A percentile compares a stretch with the other conserved stretches of the same genome.
These are phyloP conservation scores for Suhomyces sp. DNA, from an alignment of 805 yeast genomes.

Conservation along the genomic window DNA sequence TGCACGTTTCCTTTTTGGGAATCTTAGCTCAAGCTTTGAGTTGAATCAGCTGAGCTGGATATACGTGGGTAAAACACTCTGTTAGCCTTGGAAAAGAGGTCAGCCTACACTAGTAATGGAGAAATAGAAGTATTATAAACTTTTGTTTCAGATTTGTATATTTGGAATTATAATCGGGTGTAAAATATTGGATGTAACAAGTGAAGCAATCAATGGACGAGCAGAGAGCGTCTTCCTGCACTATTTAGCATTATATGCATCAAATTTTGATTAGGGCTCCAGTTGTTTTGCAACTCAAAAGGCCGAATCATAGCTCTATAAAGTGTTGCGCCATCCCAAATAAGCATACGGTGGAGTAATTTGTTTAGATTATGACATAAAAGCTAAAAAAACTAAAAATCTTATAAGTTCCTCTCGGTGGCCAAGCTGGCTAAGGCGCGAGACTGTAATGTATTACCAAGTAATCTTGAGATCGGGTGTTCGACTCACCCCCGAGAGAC, in stretches of 20 bases:
- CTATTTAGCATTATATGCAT: too few relatives aligned
- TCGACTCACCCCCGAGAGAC: conserved; percentile 51
- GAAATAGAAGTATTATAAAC: too few relatives aligned
- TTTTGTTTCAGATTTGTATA: too few relatives aligned
- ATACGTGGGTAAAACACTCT: not conserved
- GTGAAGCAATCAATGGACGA: too few relatives aligned
- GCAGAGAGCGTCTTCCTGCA: not conserved
- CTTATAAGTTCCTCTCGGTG: conserved; percentile 34
- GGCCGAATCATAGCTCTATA: not conserved
- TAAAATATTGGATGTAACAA: too few relatives aligned
- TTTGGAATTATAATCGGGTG: too few relatives aligned
- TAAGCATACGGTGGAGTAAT: too few relatives aligned
- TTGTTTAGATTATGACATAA: too few relatives aligned
- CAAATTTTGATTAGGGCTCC: too few relatives aligned
- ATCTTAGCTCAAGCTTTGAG: not conserved
- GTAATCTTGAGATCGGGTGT: conserved; percentile 50
- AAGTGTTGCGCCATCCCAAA: too few relatives aligned
- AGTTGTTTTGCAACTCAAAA: not conserved
- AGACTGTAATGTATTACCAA: conserved; percentile 42
- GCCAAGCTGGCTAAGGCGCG: conserved; percentile 52
- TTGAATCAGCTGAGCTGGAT: not conserved
- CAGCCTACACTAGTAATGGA: too few relatives aligned
- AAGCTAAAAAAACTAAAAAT: not conserved
- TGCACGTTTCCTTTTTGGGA: not conserved
- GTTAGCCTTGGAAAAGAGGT: too few relatives aligned